Evolutionary conservation across 2,329 filamentous ascomycete genomes (phyloP).

Genomic region (Chaetoscypha palmicola): DNA sequence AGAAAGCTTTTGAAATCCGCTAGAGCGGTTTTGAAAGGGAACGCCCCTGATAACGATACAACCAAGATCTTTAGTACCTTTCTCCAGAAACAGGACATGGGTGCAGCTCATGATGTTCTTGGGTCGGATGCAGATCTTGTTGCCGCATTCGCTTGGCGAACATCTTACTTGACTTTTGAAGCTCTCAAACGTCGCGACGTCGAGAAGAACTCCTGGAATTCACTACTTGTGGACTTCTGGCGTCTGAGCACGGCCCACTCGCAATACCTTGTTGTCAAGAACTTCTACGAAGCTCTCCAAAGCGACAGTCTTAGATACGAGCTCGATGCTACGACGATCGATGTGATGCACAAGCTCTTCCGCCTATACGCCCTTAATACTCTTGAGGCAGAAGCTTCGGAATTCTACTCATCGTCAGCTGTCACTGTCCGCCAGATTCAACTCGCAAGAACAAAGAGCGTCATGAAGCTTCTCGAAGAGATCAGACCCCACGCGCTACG

Average conservation of each 20-base stretch:
- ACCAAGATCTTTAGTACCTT: constrained; percentile 59
- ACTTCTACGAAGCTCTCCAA: constrained; percentile 66
- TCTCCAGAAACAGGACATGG: constrained; percentile 58
- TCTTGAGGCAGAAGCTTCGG: constrained; percentile 60
- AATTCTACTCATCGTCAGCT: constrained; percentile 65
- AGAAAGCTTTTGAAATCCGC: constrained; percentile 63
- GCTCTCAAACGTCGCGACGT: constrained; percentile 66
- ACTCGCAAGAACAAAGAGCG: constrained; percentile 57
- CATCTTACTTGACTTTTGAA: constrained; percentile 68
- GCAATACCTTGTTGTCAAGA: constrained; percentile 72
- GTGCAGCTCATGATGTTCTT: constrained; percentile 69
- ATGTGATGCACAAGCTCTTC: constrained; percentile 59
- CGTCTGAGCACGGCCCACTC: constrained; percentile 67
- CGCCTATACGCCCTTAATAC: constrained; percentile 58
- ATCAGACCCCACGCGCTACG: constrained; percentile 66
- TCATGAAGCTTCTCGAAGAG: constrained; percentile 63
- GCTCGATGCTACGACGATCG: constrained; percentile 50
- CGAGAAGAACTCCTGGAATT: constrained; percentile 73
- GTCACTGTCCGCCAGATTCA: constrained; percentile 67
- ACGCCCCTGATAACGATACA: constrained; percentile 60
- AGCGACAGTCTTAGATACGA: constrained; percentile 43
- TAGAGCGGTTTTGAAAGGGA: constrained; percentile 59
- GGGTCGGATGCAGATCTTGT: constrained; percentile 63
- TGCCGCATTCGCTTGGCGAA: constrained; percentile 68
- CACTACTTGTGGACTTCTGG: constrained; percentile 71